Base-by-base conservation (phyloP, 2,329 filamentous ascomycete genomes). In the Hortaea sp. region DNA sequence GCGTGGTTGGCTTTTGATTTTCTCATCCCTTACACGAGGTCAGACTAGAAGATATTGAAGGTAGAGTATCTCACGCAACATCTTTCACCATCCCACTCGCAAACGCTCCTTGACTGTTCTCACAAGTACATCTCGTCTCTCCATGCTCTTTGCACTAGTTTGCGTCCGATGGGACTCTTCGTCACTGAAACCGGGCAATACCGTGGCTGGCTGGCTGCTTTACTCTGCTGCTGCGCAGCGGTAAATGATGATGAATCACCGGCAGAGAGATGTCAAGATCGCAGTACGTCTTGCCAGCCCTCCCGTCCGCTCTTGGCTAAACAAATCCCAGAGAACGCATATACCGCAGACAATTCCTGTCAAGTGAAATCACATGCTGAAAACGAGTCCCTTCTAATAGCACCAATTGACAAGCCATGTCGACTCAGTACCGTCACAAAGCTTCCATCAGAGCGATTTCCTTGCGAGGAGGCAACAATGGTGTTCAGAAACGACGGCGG, bases 191-290 rank as follows among this genome's bases (percentile, higher is more conserved):
- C 58, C 54, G 58, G 56, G 53, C 54, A 56, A 40, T 56, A 54
- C 43, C 51, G 51, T 52, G 53, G 58, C 53, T 61, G 59, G 60
- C 59, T 61, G 60, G 60, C 60, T 58, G 53, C 58, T 53, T 56
- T 63, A 42, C 47, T 63, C 29, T 62, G 60, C 53, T 63, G 59
- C 56, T 59, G 57, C 41, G 56, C 56, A 41, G 57, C 57, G 29
- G 48, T 61, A 9, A 53, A 46, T 13, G 59, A 61, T 30, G 60
- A 63, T 34, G 60, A 62, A 43, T 45, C 52, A 41, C 53, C 54
- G 2, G 42, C 41, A 2, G 57, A 57, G 35, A 57, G 46, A 39
- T 41, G 44, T 6, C 43, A 42, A 11, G 44, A 47, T 20, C 39
- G 40, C 42, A 27, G 56, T 58, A 45, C 39, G 53, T 41, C 32